Conservation (phyloP, 129 eudicot species). For the Chrysanthemum makinoi region DNA sequence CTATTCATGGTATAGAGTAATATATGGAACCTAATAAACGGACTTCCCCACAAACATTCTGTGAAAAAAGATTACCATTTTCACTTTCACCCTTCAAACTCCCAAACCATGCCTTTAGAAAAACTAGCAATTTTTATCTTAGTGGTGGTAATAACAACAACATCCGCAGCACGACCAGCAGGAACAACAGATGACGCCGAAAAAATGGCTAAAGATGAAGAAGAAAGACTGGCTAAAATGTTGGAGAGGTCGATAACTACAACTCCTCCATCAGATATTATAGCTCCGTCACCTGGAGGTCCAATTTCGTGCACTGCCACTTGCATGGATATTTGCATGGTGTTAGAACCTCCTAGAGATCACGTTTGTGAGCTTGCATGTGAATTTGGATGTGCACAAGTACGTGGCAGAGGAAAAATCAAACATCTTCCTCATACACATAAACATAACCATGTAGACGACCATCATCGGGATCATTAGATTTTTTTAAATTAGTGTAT, state of each 20-base stretch:
- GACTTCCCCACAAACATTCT: no score
- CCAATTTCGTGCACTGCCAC: slow-evolving; percentile 23
- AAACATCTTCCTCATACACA: neutral
- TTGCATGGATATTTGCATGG: slow-evolving; percentile 34
- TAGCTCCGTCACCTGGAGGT: slow-evolving; percentile 4
- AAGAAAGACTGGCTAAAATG: slow-evolving; percentile 22
- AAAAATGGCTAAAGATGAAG: slow-evolving; percentile 8
- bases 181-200: neutral
- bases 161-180: slow-evolving; percentile 14
- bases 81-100: slow-evolving; percentile 8
- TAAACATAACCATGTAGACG: slow-evolving; percentile 11
- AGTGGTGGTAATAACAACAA: slow-evolving; percentile 23
- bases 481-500: no score
- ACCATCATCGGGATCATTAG: slow-evolving; percentile 13
- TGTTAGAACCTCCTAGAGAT: slow-evolving; percentile 16
- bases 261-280: slow-evolving; percentile 8
- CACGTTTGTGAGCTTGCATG: slow-evolving; percentile 23
- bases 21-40: no score
- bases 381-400: slow-evolving; percentile 32
- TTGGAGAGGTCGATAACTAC: neutral
- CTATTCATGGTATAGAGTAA: no score
- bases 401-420: slow-evolving; percentile 26
- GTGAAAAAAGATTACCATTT: slow-evolving; percentile 1
- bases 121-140: slow-evolving; percentile 30
- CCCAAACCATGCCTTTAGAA: slow-evolving; percentile 26